Conservation (phyloP, 202 grass and related monocot genomes). For the Elaeis oleifera region DNA sequence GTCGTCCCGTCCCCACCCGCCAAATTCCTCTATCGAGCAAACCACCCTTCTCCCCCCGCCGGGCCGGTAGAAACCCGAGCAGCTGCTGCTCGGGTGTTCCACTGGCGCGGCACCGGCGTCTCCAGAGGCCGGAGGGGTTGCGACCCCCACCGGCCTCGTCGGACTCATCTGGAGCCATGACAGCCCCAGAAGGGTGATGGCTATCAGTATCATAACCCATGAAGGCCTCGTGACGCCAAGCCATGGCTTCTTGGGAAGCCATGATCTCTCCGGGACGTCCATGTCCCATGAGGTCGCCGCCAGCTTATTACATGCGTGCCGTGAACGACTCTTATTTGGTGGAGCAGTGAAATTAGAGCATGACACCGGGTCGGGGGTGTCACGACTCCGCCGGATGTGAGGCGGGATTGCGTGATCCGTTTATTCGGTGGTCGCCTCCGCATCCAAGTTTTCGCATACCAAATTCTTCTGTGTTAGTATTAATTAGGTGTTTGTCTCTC, state of each 20-base stretch:
- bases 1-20: constrained; percentile 61
- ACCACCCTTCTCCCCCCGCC: constrained; percentile 29
- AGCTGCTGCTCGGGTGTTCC: constrained; percentile 23
- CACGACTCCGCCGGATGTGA: too few species aligned
- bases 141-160: constrained; percentile 18
- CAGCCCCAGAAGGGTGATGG: constrained; percentile 13
- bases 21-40: constrained; percentile 55
- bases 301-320: too few species aligned
- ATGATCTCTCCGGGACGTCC: constrained; percentile 19
- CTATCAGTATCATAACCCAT: constrained; percentile 14
- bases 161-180: constrained; percentile 9
- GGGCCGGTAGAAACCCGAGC: constrained; percentile 51
- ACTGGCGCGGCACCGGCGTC: neutral
- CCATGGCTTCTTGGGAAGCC: constrained; percentile 18
- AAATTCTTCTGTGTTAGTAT: too few species aligned
- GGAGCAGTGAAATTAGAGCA: neutral
- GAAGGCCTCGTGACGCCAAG: neutral
- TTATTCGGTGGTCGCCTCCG: neutral
- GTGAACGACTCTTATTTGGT: too few species aligned
- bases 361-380: neutral
- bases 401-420: constrained; percentile 14
- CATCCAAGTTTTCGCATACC: neutral
- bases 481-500: too few species aligned
- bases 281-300: constrained; percentile 12
- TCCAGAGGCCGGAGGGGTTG: neutral